These are phyloP conservation scores for Diaporthe sp. DNA, from an alignment of 2,329 filamentous ascomycete genomes.

Conservation along the genomic window DNA sequence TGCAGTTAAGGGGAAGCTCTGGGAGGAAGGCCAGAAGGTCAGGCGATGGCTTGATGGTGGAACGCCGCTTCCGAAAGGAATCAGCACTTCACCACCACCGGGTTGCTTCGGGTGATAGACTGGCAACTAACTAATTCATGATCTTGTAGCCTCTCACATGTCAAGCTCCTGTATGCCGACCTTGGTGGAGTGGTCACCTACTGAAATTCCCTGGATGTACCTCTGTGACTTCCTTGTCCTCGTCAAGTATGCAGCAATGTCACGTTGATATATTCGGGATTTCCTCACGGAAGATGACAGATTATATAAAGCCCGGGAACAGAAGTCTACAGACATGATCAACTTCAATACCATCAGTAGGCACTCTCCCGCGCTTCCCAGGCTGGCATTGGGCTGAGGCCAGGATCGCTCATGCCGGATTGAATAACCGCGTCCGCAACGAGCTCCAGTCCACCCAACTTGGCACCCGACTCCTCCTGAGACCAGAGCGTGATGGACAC, in stretches of 20 bases:
- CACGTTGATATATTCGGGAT: neutral
- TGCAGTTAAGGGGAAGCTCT: neutral
- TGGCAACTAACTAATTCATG: neutral
- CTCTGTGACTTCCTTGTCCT: neutral
- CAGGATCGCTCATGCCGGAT: conserved; percentile 62
- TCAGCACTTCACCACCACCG: neutral
- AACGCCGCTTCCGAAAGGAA: neutral
- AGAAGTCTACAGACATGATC: neutral
- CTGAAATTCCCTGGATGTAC: no score
- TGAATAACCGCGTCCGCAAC: conserved; percentile 62
- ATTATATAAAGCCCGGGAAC: neutral
- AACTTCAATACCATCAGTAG: conserved; percentile 55
- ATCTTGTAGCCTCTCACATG: neutral
- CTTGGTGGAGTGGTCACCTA: no score
- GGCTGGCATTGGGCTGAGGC: conserved; percentile 58
- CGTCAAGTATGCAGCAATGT: neutral
- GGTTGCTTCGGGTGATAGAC: neutral
- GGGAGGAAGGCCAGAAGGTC: neutral
- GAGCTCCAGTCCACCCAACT: conserved; percentile 67
- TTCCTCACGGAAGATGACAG: neutral
- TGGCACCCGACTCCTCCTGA: conserved; percentile 68
- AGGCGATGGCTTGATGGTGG: neutral
- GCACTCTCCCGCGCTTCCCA: conserved; percentile 63
- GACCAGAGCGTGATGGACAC: conserved; percentile 79
- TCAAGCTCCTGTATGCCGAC: no score